A percentile compares a stretch with the other conserved stretches of the same genome.
phyloP scores from a whole-genome alignment of 139 green algal genomes.

The Closterium sp. region DNA sequence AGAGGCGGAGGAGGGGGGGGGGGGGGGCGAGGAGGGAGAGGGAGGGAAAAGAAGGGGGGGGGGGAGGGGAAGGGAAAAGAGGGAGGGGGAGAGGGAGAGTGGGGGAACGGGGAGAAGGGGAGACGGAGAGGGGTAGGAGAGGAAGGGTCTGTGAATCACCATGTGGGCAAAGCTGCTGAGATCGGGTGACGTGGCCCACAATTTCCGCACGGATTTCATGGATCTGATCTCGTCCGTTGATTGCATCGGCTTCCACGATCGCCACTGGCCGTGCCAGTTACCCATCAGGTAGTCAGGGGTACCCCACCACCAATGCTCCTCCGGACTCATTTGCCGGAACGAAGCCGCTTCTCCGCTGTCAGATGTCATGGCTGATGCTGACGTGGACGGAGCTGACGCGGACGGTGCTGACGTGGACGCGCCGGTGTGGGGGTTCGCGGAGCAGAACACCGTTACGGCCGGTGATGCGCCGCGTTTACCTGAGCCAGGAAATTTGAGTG shows the following conservation, averaged over 20 bases:
- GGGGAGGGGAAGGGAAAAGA: too few species aligned
- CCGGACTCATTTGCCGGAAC: background rate
- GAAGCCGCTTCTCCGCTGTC: background rate
- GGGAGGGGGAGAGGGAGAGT: too few species aligned
- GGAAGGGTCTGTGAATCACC: background rate
- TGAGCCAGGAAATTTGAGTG: background rate
- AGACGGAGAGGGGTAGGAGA: too few species aligned
- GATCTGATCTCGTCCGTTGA: background rate
- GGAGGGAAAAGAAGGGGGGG: too few species aligned
- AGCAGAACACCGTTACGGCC: background rate
- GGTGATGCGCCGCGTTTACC: background rate
- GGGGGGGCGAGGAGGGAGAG: too few species aligned
- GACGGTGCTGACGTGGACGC: background rate
- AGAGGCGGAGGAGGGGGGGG: too few species aligned
- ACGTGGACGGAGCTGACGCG: background rate
- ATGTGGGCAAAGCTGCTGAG: background rate
- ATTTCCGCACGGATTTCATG: background rate
- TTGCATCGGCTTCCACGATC: background rate
- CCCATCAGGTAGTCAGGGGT: background rate
- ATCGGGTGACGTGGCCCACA: background rate
- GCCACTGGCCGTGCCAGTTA: background rate
- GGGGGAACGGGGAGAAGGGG: too few species aligned
- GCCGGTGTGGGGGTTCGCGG: background rate
- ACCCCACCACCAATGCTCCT: background rate
- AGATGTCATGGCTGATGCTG: background rate